phyloP scores from a whole-genome alignment of 2,329 filamentous ascomycete species.

The Coleophoma crateriformis region DNA sequence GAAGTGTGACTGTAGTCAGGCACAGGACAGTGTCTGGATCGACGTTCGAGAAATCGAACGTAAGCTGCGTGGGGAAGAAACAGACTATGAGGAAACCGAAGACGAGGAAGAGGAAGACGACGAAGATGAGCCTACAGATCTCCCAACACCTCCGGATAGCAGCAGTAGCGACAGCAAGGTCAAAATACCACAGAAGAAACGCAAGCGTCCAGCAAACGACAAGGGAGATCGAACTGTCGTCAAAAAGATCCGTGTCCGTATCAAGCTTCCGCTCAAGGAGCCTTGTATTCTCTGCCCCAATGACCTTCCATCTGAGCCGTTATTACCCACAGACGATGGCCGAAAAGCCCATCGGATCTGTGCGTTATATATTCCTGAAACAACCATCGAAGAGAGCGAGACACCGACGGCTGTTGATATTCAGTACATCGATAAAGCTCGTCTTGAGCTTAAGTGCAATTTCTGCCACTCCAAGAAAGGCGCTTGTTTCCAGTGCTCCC shows the following conservation, averaged over 20 bases:
- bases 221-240: slow-evolving; percentile 36
- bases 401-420: slow-evolving; percentile 73
- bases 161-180: slow-evolving; percentile 66
- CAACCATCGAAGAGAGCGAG: slow-evolving; percentile 70
- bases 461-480: slow-evolving; percentile 92
- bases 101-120: slow-evolving; percentile 65
- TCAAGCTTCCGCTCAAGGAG: slow-evolving; percentile 64
- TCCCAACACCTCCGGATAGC: slow-evolving; percentile 70
- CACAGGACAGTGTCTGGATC: slow-evolving; percentile 97
- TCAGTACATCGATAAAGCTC: slow-evolving; percentile 76
- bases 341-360: slow-evolving; percentile 84
- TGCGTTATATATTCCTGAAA: slow-evolving; percentile 87
- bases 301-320: slow-evolving; percentile 71
- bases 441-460: slow-evolving; percentile 87
- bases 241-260: slow-evolving; percentile 73
- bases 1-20: slow-evolving; percentile 91
- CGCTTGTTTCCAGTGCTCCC: slow-evolving; percentile 95
- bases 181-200: slow-evolving; percentile 57
- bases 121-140: slow-evolving; percentile 57
- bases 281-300: slow-evolving; percentile 93
- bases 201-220: slow-evolving; percentile 52
- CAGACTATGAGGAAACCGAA: slow-evolving; percentile 75
- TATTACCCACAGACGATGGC: slow-evolving; percentile 85
- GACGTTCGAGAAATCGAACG: slow-evolving; percentile 95
- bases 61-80: slow-evolving; percentile 83